A percentile compares a stretch with the other conserved stretches of the same genome.
Conservation (phyloP, 2,329 filamentous ascomycete genomes). For the Neurospora crassa region DNA sequence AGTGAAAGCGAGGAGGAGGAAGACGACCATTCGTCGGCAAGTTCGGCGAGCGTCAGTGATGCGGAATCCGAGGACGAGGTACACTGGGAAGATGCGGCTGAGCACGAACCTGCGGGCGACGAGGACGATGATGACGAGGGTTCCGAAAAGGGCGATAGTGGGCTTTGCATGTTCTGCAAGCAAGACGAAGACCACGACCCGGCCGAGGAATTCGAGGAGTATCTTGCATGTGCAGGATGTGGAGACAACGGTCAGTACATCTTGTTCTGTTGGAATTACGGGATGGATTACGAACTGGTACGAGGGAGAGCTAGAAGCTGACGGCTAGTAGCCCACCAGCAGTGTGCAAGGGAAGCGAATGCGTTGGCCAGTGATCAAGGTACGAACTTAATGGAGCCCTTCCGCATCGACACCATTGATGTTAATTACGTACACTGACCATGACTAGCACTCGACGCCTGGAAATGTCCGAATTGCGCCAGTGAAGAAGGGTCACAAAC, state of each 20-base stretch:
- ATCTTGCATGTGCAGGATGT: conserved; percentile 67
- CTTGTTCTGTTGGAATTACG: neutral
- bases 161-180: conserved; percentile 62
- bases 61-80: conserved; percentile 47
- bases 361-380: conserved; percentile 53
- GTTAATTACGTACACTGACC: conserved; percentile 18
- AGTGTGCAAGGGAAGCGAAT: conserved; percentile 71
- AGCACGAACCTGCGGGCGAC: conserved; percentile 24
- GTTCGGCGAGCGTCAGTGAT: conserved; percentile 38
- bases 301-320: conserved; percentile 5
- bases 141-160: conserved; percentile 39
- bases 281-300: neutral
- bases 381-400: conserved; percentile 30
- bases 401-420: no score
- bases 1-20: conserved; percentile 23
- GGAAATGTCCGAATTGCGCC: conserved; percentile 43
- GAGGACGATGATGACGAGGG: conserved; percentile 49
- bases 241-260: conserved; percentile 66
- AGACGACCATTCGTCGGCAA: conserved; percentile 15
- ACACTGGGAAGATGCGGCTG: conserved; percentile 48
- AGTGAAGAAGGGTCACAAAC: conserved; percentile 13
- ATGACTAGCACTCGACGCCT: conserved; percentile 30
- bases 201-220: conserved; percentile 70
- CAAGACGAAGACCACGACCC: conserved; percentile 77
- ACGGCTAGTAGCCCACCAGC: conserved; percentile 65